A percentile compares a stretch with the other conserved stretches of the same genome.
Conservation (phyloP, 2,329 filamentous ascomycete genomes). For the Venturia effusa region DNA sequence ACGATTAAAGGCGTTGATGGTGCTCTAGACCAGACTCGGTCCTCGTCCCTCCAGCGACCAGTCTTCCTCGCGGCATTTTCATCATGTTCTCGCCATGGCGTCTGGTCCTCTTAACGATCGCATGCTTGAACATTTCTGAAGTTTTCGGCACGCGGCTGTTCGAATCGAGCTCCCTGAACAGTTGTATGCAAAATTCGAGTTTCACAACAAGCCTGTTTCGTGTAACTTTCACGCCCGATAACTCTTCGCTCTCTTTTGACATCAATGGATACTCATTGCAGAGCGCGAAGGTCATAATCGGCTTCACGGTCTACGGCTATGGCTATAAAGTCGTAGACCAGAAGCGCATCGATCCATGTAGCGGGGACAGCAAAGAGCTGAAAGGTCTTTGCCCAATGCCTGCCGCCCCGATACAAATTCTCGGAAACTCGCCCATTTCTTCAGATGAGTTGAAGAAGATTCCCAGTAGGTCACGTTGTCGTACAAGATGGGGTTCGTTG, state of each 20-base stretch:
- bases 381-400: constrained; percentile 83
- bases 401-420: constrained; percentile 65
- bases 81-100: neutral
- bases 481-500: neutral
- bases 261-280: constrained; percentile 77
- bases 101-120: constrained; percentile 9
- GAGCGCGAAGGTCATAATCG: constrained; percentile 68
- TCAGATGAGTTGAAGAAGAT: constrained; percentile 50
- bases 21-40: neutral
- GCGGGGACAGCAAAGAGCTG: constrained; percentile 40
- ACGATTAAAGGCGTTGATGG: neutral
- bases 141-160: constrained; percentile 57
- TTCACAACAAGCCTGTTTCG: constrained; percentile 88
- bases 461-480: constrained; percentile 41
- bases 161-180: constrained; percentile 70
- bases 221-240: constrained; percentile 65
- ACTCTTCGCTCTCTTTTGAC: constrained; percentile 60
- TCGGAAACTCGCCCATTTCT: constrained; percentile 54
- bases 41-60: neutral
- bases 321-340: constrained; percentile 61
- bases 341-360: constrained; percentile 67
- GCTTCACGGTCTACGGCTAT: constrained; percentile 68
- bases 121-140: constrained; percentile 30
- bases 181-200: constrained; percentile 72
- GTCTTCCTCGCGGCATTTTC: neutral